Conservation (phyloP, 768 basidiomycete species). For the Austroboletus festivus region DNA sequence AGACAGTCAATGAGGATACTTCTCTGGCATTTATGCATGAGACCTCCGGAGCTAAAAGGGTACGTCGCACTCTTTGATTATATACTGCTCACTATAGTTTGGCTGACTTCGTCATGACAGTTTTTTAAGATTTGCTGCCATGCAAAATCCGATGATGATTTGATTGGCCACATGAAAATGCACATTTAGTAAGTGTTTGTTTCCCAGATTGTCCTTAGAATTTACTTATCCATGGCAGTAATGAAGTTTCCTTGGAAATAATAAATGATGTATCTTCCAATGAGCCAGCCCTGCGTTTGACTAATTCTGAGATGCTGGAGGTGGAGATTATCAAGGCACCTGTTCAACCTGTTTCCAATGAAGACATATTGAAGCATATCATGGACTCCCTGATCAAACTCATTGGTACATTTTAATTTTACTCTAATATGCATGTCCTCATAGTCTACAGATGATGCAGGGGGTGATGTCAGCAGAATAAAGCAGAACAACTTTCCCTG, state of each 20-base stretch:
- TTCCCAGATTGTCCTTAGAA: background rate
- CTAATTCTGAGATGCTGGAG: background rate
- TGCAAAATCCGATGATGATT: background rate
- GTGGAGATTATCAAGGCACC: background rate
- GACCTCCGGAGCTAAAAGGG: background rate
- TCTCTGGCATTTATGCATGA: background rate
- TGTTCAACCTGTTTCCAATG: background rate
- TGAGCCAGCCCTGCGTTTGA: too few species aligned
- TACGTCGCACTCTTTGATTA: background rate
- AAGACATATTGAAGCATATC: background rate
- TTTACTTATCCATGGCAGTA: background rate
- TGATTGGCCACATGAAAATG: background rate
- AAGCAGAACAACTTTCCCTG: background rate
- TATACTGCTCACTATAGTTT: background rate
- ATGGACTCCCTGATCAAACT: background rate
- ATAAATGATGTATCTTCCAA: background rate
- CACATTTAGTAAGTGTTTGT: background rate
- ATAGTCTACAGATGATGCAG: background rate
- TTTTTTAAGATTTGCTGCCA: background rate
- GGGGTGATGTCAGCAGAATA: background rate
- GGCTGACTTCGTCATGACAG: background rate
- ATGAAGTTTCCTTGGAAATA: background rate
- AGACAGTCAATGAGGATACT: background rate
- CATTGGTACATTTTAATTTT: background rate
- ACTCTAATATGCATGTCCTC: background rate